Evolutionary conservation across 805 yeast genomes (phyloP).

Genomic region (Ogataea trehaloabstinens): DNA sequence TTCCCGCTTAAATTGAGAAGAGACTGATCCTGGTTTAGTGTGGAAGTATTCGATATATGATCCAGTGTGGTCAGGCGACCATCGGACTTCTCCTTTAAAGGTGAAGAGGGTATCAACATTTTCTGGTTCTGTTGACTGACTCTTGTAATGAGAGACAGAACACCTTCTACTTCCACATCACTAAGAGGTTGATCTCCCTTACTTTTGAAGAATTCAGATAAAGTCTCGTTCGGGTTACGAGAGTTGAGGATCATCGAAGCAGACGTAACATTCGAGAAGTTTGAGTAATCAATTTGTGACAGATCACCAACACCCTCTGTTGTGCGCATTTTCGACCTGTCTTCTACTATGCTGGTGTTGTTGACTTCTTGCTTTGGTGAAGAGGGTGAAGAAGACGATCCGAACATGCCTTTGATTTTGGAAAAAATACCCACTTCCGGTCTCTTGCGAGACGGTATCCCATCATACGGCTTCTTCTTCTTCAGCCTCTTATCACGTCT

Average conservation of each 20-base stretch:
- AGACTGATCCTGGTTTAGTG: slow-evolving; percentile 10
- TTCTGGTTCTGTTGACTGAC: slow-evolving; percentile 27
- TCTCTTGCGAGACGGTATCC: slow-evolving; percentile 5
- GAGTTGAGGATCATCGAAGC: slow-evolving; percentile 10
- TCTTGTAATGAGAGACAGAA: slow-evolving; percentile 53
- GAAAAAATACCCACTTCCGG: slow-evolving; percentile 14
- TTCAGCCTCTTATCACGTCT: slow-evolving; percentile 17
- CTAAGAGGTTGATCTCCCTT: slow-evolving; percentile 76
- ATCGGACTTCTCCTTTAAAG: background rate
- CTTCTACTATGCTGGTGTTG: background rate
- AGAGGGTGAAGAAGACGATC: slow-evolving; percentile 5
- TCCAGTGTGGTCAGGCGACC: background rate
- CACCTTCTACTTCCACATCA: slow-evolving; percentile 81
- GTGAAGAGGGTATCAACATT: slow-evolving; percentile 9
- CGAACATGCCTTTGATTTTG: slow-evolving; percentile 15
- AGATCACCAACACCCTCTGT: slow-evolving; percentile 7
- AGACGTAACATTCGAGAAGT: slow-evolving; percentile 20
- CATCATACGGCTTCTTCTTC: slow-evolving; percentile 20
- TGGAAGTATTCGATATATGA: background rate
- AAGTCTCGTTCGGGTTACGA: slow-evolving; percentile 52
- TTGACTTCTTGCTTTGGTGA: background rate
- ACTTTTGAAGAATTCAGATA: slow-evolving; percentile 66
- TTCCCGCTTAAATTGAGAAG: slow-evolving; percentile 14
- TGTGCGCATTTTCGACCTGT: too few species aligned
- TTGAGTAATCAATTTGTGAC: slow-evolving; percentile 19